A percentile compares a stretch with the other conserved stretches of the same genome.
Conservation (phyloP, 108 stramenopile species). For the Cyclotella baltica region DNA sequence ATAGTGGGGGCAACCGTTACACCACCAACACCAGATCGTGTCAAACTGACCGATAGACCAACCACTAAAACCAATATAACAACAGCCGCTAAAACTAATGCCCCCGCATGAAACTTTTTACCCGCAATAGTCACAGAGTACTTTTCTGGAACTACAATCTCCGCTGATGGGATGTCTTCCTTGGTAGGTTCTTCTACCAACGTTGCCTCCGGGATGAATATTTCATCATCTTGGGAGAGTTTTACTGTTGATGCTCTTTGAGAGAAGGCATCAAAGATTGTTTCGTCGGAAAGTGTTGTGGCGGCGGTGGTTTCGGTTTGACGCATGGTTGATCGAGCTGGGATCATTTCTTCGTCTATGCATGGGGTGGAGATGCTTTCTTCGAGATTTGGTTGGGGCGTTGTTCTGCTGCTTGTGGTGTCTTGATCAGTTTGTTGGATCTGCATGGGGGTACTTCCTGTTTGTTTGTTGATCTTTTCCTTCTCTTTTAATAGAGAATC, state of each 20-base stretch:
- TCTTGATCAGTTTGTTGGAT: neutral
- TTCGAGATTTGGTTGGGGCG: neutral
- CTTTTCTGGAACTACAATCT: slow-evolving; percentile 6
- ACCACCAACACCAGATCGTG: neutral
- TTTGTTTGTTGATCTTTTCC: neutral
- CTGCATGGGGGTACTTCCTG: neutral
- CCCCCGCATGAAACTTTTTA: slow-evolving; percentile 1
- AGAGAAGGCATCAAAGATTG: slow-evolving; percentile 11
- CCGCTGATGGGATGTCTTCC: slow-evolving; percentile 13
- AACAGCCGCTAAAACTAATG: neutral
- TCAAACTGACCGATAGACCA: slow-evolving; percentile 4
- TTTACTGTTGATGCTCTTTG: slow-evolving; percentile 2
- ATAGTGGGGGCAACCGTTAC: neutral
- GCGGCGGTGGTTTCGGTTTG: neutral
- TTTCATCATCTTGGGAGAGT: neutral
- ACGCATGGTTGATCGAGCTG: neutral
- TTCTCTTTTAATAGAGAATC: slow-evolving; percentile 1
- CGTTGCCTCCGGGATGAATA: slow-evolving; percentile 12
- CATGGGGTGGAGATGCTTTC: neutral
- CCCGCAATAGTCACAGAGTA: slow-evolving; percentile 11
- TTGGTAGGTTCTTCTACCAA: slow-evolving; percentile 4
- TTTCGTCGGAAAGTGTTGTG: neutral
- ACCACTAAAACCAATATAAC: neutral
- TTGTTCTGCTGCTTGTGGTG: neutral
- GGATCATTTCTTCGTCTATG: neutral